phyloP scores from a whole-genome alignment of 768 basidiomycete genomes.

The Russula earlei region DNA sequence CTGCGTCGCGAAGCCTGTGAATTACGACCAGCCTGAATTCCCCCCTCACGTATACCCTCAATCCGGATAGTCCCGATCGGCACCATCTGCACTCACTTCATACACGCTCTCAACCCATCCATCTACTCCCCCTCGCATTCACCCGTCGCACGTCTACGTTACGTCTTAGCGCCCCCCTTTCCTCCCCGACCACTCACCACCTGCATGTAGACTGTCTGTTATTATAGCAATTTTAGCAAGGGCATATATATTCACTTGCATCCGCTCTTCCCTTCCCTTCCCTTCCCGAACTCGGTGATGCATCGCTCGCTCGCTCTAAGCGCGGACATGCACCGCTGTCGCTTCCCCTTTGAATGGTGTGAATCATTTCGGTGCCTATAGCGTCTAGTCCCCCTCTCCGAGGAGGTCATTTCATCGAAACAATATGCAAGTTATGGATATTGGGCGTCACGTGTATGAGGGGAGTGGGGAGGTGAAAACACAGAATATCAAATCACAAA shows the following conservation, averaged over 20 bases:
- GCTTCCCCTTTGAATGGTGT: neutral
- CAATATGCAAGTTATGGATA: neutral
- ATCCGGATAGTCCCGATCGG: constrained; percentile 9
- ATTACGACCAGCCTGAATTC: constrained; percentile 9
- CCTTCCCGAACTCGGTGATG: constrained; percentile 3
- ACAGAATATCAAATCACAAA: neutral
- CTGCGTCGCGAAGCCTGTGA: constrained; percentile 16
- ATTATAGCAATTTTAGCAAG: constrained; percentile 17
- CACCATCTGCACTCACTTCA: constrained; percentile 2
- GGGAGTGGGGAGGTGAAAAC: neutral
- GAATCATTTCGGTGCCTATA: neutral
- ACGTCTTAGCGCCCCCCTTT: constrained; percentile 13
- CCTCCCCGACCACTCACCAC: constrained; percentile 15
- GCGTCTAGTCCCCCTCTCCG: neutral
- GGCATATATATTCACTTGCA: constrained; percentile 15
- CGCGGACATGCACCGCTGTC: neutral
- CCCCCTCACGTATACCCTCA: neutral
- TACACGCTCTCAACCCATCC: constrained; percentile 9
- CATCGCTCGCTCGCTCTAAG: neutral
- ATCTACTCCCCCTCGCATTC: constrained; percentile 12
- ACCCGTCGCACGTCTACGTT: constrained; percentile 18
- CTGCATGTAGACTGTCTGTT: constrained; percentile 20
- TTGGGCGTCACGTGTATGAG: neutral
- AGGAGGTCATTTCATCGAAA: neutral
- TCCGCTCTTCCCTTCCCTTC: neutral